Conservation (phyloP, 1,284 basidiomycete species). For the Leccinum pallidistipes region DNA sequence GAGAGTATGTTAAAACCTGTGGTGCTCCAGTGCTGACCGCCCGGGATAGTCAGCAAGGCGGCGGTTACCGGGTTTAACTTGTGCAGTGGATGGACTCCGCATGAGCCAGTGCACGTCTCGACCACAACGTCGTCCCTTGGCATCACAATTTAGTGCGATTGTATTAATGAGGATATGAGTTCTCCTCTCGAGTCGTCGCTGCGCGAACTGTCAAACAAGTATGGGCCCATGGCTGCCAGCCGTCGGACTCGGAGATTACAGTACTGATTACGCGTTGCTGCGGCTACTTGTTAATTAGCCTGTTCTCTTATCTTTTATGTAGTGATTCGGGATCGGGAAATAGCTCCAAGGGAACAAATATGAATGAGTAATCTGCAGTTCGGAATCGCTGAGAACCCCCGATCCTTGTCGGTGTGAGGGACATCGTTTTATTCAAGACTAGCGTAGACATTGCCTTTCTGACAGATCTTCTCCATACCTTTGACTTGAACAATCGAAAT, state of each 20-base stretch:
- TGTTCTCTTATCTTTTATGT: not conserved
- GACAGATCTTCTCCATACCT: not conserved
- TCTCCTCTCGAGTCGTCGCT: not conserved
- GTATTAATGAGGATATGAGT: not conserved
- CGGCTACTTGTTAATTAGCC: not conserved
- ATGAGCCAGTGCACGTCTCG: constrained; percentile 10
- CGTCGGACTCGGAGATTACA: too few species aligned
- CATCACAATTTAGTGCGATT: not conserved
- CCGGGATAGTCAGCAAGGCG: not conserved
- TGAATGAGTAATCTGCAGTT: not conserved
- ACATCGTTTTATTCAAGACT: not conserved
- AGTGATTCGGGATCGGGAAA: not conserved
- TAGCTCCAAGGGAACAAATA: not conserved
- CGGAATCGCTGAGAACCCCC: not conserved
- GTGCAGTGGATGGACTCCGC: not conserved
- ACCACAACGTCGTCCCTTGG: not conserved
- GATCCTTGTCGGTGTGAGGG: not conserved
- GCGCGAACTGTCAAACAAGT: not conserved
- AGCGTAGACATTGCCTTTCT: not conserved
- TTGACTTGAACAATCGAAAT: not conserved
- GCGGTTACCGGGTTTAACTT: not conserved
- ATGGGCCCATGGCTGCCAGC: not conserved
- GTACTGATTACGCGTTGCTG: not conserved
- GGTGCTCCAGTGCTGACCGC: not conserved
- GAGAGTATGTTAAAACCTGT: not conserved